These are phyloP conservation scores for Vitis rotundifolia DNA, from an alignment of 164 flowering plant genomes.

Conservation along the genomic window DNA sequence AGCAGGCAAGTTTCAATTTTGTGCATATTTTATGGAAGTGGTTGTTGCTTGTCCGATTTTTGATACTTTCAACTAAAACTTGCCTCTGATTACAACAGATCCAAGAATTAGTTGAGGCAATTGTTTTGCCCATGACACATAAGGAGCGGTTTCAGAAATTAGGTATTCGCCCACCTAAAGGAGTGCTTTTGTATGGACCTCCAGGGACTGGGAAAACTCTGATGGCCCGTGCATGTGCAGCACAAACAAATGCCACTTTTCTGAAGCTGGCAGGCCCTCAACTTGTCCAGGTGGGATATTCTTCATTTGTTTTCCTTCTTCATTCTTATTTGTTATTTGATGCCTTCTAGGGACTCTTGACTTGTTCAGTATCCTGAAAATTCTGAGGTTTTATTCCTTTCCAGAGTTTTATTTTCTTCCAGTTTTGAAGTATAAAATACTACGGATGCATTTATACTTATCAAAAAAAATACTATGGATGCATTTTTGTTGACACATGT, in stretches of 20 bases:
- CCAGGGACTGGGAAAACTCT: conserved; percentile 96
- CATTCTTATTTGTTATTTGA: neutral
- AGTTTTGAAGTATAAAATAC: no score
- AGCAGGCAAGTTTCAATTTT: conserved; percentile 55
- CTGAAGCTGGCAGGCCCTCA: conserved; percentile 97
- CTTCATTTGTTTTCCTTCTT: neutral
- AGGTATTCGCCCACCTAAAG: conserved; percentile 93
- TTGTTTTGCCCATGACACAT: conserved; percentile 97
- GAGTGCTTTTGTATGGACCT: conserved; percentile 93
- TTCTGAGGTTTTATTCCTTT: neutral
- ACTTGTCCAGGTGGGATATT: conserved; percentile 71
- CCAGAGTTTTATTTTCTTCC: no score
- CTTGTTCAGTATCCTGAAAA: neutral
- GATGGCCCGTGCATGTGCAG: conserved; percentile 99
- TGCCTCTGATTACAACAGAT: conserved; percentile 45
- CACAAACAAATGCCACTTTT: conserved; percentile 95
- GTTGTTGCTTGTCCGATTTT: neutral
- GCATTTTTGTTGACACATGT: no score
- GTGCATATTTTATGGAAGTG: neutral
- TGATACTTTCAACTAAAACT: neutral
- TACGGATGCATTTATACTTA: no score
- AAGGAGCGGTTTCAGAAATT: conserved; percentile 85
- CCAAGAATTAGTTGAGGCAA: conserved; percentile 94
- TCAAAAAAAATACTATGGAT: no score
- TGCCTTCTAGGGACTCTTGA: neutral